These are phyloP conservation scores for Calonectria multiphialidica DNA, from an alignment of 2,329 filamentous ascomycete species.

Conservation along the genomic window DNA sequence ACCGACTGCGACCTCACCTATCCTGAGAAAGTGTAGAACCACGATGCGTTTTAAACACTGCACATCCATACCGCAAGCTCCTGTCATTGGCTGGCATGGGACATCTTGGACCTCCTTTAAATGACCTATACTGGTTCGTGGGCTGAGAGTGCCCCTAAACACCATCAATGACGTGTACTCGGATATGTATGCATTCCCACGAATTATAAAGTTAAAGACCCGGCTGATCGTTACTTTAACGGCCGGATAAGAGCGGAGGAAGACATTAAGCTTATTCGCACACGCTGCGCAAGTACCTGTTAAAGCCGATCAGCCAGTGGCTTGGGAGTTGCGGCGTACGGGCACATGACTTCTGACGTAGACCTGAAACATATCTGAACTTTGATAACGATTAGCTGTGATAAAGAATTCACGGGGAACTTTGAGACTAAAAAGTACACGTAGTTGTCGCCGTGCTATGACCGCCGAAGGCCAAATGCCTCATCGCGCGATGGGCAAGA, in stretches of 20 bases:
- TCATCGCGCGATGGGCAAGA: too few relatives aligned
- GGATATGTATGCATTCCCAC: not conserved
- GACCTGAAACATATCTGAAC: not conserved
- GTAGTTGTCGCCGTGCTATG: not conserved
- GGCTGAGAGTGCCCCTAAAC: not conserved
- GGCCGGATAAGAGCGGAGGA: not conserved
- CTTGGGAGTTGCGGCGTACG: not conserved
- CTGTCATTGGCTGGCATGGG: not conserved
- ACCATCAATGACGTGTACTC: not conserved
- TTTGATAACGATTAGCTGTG: not conserved
- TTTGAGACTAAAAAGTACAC: not conserved
- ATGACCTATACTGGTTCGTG: not conserved
- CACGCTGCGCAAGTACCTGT: not conserved
- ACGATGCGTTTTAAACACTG: not conserved
- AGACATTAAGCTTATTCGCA: not conserved
- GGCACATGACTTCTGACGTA: not conserved
- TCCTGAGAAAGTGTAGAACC: not conserved
- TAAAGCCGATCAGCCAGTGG: not conserved
- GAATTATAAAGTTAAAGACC: not conserved
- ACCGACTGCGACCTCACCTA: not conserved
- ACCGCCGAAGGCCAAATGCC: too few relatives aligned
- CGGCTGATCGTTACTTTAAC: not conserved
- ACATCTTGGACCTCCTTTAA: not conserved
- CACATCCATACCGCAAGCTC: not conserved
- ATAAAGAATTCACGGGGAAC: not conserved